Conservation (phyloP, 2,329 filamentous ascomycete genomes). For the Aspergillus pseudonomiae region DNA sequence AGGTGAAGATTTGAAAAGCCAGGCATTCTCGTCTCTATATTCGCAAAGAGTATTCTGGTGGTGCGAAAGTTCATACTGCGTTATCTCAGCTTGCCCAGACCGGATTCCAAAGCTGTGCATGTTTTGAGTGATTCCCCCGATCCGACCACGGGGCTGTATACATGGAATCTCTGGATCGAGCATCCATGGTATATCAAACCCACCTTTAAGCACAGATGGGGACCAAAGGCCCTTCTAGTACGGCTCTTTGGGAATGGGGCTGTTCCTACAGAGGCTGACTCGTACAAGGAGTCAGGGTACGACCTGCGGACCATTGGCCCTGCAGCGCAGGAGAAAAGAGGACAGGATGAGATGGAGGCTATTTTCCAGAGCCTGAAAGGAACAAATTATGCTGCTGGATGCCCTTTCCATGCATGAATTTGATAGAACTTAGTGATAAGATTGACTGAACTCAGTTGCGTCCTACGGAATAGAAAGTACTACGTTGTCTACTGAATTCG, state of each 20-base stretch:
- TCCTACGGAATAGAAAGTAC: not conserved
- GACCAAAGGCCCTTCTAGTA: slow-evolving; percentile 14
- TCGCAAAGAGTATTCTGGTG: not conserved
- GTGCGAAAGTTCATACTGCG: slow-evolving; percentile 9
- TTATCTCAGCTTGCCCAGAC: slow-evolving; percentile 12
- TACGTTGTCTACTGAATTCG: not conserved
- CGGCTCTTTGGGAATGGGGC: slow-evolving; percentile 19
- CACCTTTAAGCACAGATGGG: slow-evolving; percentile 20
- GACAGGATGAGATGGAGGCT: slow-evolving; percentile 18
- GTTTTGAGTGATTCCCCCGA: slow-evolving; percentile 11
- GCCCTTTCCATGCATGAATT: slow-evolving; percentile 10
- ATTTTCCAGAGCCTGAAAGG: slow-evolving; percentile 5
- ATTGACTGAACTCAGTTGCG: not conserved
- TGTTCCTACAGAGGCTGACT: slow-evolving; percentile 7
- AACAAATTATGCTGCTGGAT: slow-evolving; percentile 8
- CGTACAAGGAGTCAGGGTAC: slow-evolving; percentile 15
- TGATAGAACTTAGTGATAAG: not conserved
- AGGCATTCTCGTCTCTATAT: not conserved
- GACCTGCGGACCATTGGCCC: slow-evolving; percentile 18
- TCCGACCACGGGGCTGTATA: slow-evolving; percentile 10
- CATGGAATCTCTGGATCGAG: slow-evolving; percentile 10
- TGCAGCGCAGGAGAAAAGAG: slow-evolving; percentile 16
- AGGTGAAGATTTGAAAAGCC: not conserved
- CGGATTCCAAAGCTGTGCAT: slow-evolving; percentile 8
- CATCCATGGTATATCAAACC: slow-evolving; percentile 30